phyloP scores from a whole-genome alignment of 2,329 filamentous ascomycete genomes.

The Phoma sp. region DNA sequence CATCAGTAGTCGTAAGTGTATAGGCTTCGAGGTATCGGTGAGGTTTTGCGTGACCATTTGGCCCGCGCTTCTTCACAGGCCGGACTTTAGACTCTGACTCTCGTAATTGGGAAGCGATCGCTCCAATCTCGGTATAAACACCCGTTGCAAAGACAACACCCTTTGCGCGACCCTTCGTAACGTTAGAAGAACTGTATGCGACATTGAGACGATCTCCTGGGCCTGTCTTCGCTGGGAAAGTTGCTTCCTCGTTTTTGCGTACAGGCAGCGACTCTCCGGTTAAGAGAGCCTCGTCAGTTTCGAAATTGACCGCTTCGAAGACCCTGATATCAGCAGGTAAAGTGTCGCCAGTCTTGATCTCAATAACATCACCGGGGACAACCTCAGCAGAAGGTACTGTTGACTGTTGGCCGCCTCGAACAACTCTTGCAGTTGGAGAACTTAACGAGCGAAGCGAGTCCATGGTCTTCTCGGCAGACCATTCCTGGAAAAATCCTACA shows the following conservation, averaged over 20 bases:
- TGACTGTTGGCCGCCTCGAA: constrained; percentile 62
- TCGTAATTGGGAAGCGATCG: constrained; percentile 73
- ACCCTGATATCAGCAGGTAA: constrained; percentile 71
- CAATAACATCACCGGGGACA: constrained; percentile 72
- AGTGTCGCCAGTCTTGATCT: constrained; percentile 70
- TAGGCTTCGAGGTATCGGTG: constrained; percentile 59
- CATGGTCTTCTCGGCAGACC: constrained; percentile 59
- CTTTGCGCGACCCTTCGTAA: constrained; percentile 73
- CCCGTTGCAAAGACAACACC: constrained; percentile 73
- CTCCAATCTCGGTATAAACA: constrained; percentile 76
- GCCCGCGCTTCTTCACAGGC: constrained; percentile 55
- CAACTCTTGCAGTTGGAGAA: constrained; percentile 54
- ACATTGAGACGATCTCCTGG: constrained; percentile 75
- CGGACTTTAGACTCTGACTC: constrained; percentile 52
- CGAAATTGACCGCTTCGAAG: constrained; percentile 74
- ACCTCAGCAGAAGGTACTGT: constrained; percentile 64
- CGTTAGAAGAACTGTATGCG: constrained; percentile 67
- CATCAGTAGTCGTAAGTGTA: constrained; percentile 56
- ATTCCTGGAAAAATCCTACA: constrained; percentile 57
- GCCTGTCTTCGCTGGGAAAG: constrained; percentile 61
- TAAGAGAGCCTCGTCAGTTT: constrained; percentile 75
- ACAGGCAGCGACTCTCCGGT: constrained; percentile 76
- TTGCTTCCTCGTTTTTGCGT: constrained; percentile 65
- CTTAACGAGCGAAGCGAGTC: constrained; percentile 56
- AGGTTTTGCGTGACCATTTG: constrained; percentile 43